Evolutionary conservation across 2,329 filamentous ascomycete species (phyloP).

Genomic region (Ophiostoma quercus): DNA sequence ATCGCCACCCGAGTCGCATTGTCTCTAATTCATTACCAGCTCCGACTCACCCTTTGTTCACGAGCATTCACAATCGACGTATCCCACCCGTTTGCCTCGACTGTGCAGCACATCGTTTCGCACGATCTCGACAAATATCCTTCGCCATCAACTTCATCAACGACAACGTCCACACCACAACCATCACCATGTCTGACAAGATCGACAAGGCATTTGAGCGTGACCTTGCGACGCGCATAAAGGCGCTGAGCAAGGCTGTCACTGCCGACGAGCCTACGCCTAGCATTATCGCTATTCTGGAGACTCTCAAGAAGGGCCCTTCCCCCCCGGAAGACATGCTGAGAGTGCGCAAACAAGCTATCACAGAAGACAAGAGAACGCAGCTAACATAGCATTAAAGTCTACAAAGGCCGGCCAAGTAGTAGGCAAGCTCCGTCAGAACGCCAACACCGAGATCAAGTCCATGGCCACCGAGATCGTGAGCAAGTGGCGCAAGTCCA

Average conservation of each 20-base stretch:
- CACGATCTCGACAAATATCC: neutral
- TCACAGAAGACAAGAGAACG: neutral
- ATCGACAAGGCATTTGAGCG: slow-evolving; percentile 53
- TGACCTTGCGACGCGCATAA: slow-evolving; percentile 71
- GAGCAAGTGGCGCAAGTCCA: slow-evolving; percentile 76
- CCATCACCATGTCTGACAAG: slow-evolving; percentile 14
- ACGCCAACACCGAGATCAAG: slow-evolving; percentile 75
- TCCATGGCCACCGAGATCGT: slow-evolving; percentile 77
- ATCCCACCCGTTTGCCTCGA: too few species aligned
- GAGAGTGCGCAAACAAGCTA: neutral
- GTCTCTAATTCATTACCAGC: neutral
- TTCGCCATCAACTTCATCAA: neutral
- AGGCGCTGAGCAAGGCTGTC: slow-evolving; percentile 74
- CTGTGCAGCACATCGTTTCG: too few species aligned
- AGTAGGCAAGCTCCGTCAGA: slow-evolving; percentile 73
- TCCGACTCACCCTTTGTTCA: neutral
- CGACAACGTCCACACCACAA: neutral
- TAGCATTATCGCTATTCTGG: slow-evolving; percentile 68
- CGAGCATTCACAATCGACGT: neutral
- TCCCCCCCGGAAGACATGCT: slow-evolving; percentile 72
- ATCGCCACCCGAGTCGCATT: neutral
- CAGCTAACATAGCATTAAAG: slow-evolving; percentile 35
- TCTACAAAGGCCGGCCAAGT: slow-evolving; percentile 86
- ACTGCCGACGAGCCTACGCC: slow-evolving; percentile 67
- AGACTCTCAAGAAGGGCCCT: slow-evolving; percentile 72